Base-by-base conservation (phyloP, 1,284 basidiomycete species). In the Puccinia novopanici region DNA sequence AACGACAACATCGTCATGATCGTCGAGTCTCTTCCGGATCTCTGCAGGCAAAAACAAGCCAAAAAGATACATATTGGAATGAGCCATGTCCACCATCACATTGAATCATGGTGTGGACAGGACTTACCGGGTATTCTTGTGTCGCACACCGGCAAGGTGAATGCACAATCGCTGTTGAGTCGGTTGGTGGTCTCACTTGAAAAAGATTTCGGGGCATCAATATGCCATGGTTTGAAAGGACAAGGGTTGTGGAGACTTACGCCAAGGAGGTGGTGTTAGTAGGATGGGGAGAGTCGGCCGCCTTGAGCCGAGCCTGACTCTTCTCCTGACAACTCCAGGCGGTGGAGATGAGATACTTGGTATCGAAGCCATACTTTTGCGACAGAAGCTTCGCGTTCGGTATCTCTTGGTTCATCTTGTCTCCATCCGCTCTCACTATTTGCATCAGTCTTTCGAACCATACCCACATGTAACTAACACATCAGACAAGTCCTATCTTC, bases 261-360 rank as follows among this genome's bases (percentile, higher is more conserved):
- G 12, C 57, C n/a, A 59, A 12, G 10, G 57, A 15, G 27, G 40
- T 59, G 6, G 30, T 55, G 54, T 59, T 59, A 2, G 54, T 59
- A n/a, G 27, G 54, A 57, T 42, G 15, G n/a, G 34, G 12, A 59
- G 17, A 45, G 34, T n/a, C 40, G 54, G 19, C 27, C 22, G 30
- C 15, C 37, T 50, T 55, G 40, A 59, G n/a, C 24, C 37, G 55
- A 45, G 42, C 30, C 40, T 79, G 76, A 55, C 27, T 50, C 40
- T 80, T 80, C 50, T 80, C 68, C 50, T 80, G 78, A 67, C 78
- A 80, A 45, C 57, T 65, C 78, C 78, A 73, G 37, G 78, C 78
- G 24, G 30, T 8, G 19, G 78, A 73, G 13, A 67, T 63, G 15
- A 80, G 50, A 63, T 63, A 80, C 40, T 63, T 55, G 30, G 70